A percentile compares a stretch with the other conserved stretches of the same genome.
Conservation (phyloP, 140 eudicot species). For the Cichorium intybus region DNA sequence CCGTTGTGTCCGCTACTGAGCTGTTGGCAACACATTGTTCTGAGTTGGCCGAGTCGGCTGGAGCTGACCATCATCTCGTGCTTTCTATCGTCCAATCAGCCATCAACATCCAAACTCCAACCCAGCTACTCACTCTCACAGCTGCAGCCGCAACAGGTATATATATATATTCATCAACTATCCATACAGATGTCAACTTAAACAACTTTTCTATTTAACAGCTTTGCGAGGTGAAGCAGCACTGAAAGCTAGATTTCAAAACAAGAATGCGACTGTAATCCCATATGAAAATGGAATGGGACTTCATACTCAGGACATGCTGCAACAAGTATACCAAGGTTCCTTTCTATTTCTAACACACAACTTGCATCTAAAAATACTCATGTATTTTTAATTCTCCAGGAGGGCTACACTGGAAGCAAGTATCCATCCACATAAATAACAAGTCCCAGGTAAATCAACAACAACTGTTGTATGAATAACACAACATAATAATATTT, state of each 20-base stretch:
- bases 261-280: conserved; percentile 72
- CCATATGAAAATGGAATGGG: conserved; percentile 68
- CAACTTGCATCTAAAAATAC: too few species aligned
- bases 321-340: conserved; percentile 73
- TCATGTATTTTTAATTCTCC: too few species aligned
- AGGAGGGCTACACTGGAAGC: conserved; percentile 71
- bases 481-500: too few species aligned
- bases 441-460: conserved; percentile 59
- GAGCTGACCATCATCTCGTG: conserved; percentile 55
- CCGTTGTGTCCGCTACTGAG: conserved; percentile 77
- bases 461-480: conserved; percentile 2
- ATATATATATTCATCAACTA: background rate
- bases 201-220: conserved; percentile 11
- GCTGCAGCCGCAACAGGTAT: conserved; percentile 98
- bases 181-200: background rate
- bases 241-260: conserved; percentile 68
- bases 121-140: conserved; percentile 74
- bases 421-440: conserved; percentile 68
- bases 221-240: conserved; percentile 93
- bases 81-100: conserved; percentile 69
- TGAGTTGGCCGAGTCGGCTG: conserved; percentile 82
- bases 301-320: conserved; percentile 55
- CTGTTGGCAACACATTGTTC: conserved; percentile 78
- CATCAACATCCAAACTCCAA: conserved; percentile 48
- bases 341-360: background rate